Evolutionary conservation across 1,139 yeast species (phyloP), one percentile per base, ranked within the genome.

Genomic region (Suhomyces atakaporum): DNA sequence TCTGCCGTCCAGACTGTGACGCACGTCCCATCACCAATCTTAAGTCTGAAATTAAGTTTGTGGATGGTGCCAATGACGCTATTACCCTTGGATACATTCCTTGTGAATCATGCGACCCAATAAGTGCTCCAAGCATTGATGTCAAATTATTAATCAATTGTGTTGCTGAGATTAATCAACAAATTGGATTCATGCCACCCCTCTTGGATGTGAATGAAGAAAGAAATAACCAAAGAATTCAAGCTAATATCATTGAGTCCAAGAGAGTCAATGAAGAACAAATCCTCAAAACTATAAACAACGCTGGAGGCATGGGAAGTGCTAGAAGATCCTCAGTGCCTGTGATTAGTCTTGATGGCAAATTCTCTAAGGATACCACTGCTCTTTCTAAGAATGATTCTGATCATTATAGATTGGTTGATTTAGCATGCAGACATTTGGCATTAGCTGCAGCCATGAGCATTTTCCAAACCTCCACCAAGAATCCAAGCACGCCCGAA

Each of bases 381-480:
- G 47, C 64, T 3, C 56, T 70, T 15, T 67, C 80, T 16, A 78
- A 77, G 51, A 78, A 77, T 53, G 84, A 80, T 55, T 64, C 76
- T 32, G 89, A 84, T 51, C 92, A 84, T 53, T 72, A 80, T 47
- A 71, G 84, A 40, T 67, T 85, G 25, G 88, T 84, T 16, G 86
- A 82, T 53, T 75, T 84, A 50, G 94, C 95, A 1, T 85, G 95
- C 56, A 78, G 92, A 45, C 92, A 84, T 57, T 81, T 85, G 54
- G 92, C 94, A 0, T 69, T 81, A 30, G 94, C 94, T 16, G 95
- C 94, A 3, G 85, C 82, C 10, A 67, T 75, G 26, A 77, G 79
- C 12, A 72, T 79, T 12, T 63, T 54, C 40, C 58, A 54, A 35
- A 60, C 63, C 12, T 46, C 42, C 23, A 27, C 37, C 20, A 12